A percentile compares a stretch with the other conserved stretches of the same genome.
phyloP scores from a whole-genome alignment of 2,329 filamentous ascomycete genomes.

The Nannizzia gypsea region DNA sequence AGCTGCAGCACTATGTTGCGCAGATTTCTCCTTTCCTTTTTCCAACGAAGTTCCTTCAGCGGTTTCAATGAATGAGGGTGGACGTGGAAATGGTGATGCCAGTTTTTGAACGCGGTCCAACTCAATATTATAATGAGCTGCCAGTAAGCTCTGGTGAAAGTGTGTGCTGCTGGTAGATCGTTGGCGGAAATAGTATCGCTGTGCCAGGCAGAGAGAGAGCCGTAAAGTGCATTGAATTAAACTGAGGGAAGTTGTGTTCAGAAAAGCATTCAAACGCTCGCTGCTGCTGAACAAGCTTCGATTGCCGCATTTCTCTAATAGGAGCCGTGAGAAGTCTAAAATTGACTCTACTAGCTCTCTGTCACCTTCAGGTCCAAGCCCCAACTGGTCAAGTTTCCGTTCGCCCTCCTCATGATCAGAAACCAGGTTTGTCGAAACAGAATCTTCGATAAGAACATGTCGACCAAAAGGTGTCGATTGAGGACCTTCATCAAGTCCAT shows the following conservation, averaged over 20 bases:
- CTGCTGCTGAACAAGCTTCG: slow-evolving; percentile 94
- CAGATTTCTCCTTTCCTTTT: slow-evolving; percentile 66
- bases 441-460: slow-evolving; percentile 24
- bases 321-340: slow-evolving; percentile 71
- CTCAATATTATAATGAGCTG: slow-evolving; percentile 67
- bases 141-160: slow-evolving; percentile 60
- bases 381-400: slow-evolving; percentile 45
- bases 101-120: slow-evolving; percentile 73
- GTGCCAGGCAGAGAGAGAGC: slow-evolving; percentile 73
- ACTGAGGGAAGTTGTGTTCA: slow-evolving; percentile 73
- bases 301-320: slow-evolving; percentile 92
- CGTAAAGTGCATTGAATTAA: slow-evolving; percentile 68
- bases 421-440: slow-evolving; percentile 50
- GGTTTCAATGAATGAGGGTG: slow-evolving; percentile 39
- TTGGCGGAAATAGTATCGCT: slow-evolving; percentile 84
- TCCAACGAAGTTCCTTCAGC: slow-evolving; percentile 42
- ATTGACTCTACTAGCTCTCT: slow-evolving; percentile 65
- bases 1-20: slow-evolving; percentile 26
- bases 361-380: slow-evolving; percentile 65
- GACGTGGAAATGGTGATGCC: slow-evolving; percentile 70
- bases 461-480: slow-evolving; percentile 63
- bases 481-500: slow-evolving; percentile 66
- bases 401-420: slow-evolving; percentile 44
- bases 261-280: slow-evolving; percentile 71
- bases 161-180: slow-evolving; percentile 52